A percentile compares a stretch with the other conserved stretches of the same genome.
Evolutionary conservation across 2,329 filamentous ascomycete species (phyloP).

Genomic region (Aspergillus japonicus): DNA sequence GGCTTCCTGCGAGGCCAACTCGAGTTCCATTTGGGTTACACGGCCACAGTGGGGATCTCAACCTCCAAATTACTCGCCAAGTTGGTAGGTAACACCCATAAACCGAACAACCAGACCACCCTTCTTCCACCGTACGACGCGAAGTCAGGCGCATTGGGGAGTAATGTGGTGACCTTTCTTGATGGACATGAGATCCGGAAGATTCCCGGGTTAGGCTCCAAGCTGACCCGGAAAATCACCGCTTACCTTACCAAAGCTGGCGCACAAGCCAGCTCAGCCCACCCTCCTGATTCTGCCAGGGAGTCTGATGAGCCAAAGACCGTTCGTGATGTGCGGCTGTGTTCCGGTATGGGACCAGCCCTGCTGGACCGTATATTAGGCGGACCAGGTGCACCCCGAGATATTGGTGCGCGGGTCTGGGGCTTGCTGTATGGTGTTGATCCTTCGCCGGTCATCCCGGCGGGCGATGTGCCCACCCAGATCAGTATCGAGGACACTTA

Average conservation of each 20-base stretch:
- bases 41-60: constrained; percentile 81
- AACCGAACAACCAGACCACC: constrained; percentile 84
- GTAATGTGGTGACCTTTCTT: constrained; percentile 67
- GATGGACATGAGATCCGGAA: constrained; percentile 73
- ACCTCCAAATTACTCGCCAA: constrained; percentile 87
- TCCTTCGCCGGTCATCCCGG: constrained; percentile 68
- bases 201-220: constrained; percentile 83
- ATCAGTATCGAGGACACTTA: constrained; percentile 97
- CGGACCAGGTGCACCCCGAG: constrained; percentile 68
- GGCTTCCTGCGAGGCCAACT: constrained; percentile 69
- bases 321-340: constrained; percentile 63
- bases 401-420: constrained; percentile 73
- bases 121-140: constrained; percentile 64
- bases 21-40: constrained; percentile 77
- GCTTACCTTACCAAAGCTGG: constrained; percentile 9
- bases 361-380: constrained; percentile 67
- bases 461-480: constrained; percentile 72
- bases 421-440: constrained; percentile 78
- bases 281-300: constrained; percentile 11
- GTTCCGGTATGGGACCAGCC: constrained; percentile 62
- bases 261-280: neutral
- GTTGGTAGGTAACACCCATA: constrained; percentile 77
- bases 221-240: constrained; percentile 65
- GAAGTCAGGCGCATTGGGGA: constrained; percentile 25
- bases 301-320: constrained; percentile 55